phyloP scores from a whole-genome alignment of 352 stramenopile genomes.

The Globisporangium alternatum region DNA sequence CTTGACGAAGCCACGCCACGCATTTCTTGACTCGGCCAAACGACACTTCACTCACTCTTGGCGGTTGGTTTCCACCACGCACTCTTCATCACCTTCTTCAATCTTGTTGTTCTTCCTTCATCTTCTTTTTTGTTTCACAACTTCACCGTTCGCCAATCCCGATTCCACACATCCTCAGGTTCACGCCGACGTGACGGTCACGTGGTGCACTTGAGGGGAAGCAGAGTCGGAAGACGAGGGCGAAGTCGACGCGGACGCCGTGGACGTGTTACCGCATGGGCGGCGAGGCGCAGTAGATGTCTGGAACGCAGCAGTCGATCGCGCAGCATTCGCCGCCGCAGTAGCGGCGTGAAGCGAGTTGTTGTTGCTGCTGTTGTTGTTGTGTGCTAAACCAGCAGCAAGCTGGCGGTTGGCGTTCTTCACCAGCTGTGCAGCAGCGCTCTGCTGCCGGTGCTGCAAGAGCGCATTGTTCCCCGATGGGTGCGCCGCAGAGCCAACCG shows the following conservation, averaged over 20 bases:
- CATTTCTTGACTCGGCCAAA: background rate
- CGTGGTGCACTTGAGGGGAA: conserved; percentile 56
- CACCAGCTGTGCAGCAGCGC: conserved; percentile 10
- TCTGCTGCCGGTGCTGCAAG: conserved; percentile 17
- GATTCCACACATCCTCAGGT: background rate
- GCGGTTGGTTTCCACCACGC: background rate
- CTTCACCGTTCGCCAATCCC: background rate
- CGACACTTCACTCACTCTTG: background rate
- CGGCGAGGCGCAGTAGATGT: conserved; percentile 23
- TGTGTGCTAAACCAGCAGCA: conserved; percentile 7
- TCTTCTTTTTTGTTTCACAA: background rate
- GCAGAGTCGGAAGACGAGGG: conserved; percentile 45
- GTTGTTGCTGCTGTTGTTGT: background rate
- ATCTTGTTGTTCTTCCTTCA: background rate
- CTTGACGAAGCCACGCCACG: background rate
- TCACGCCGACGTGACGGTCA: conserved; percentile 71
- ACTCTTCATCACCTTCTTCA: background rate
- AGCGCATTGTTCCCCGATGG: conserved; percentile 5
- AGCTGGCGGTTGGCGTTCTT: conserved; percentile 13
- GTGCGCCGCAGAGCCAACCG: conserved; percentile 8
- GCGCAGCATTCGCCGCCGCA: conserved; percentile 6
- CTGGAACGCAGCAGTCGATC: conserved; percentile 31
- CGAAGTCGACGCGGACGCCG: conserved; percentile 34
- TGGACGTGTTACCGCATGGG: conserved; percentile 49
- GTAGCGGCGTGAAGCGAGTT: conserved; percentile 1